Percentiles rank a stretch among this genome's conserved stretches.
Conservation (phyloP, 495 filamentous ascomycete species). For the Xylaria castorea region DNA sequence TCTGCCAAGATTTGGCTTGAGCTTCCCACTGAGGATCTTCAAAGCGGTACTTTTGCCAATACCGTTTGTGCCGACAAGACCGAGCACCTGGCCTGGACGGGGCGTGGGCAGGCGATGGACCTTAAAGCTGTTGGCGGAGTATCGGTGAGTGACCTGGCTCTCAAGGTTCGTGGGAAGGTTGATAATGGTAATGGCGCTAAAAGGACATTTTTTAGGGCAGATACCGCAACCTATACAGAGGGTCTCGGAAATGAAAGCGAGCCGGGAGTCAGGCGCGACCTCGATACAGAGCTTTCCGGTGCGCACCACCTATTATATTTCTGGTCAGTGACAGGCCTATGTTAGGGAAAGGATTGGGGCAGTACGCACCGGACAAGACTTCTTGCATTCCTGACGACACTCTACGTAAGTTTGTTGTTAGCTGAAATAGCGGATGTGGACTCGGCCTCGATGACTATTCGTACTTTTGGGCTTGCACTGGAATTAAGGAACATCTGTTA, state of each 20-base stretch:
- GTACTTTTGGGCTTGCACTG: constrained; percentile 94
- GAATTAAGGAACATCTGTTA: constrained; percentile 39
- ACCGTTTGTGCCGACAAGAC: constrained; percentile 98
- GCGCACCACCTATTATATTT: constrained; percentile 67
- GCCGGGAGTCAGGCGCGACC: constrained; percentile 86
- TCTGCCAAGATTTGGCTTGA: constrained; percentile 95
- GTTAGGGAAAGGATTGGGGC: not conserved
- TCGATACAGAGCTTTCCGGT: constrained; percentile 98
- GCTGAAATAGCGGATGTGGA: not conserved
- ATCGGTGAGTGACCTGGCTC: constrained; percentile 95
- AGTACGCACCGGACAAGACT: constrained; percentile 78
- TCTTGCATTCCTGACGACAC: constrained; percentile 99
- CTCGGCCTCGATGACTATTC: constrained; percentile 41
- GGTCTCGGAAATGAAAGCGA: constrained; percentile 96
- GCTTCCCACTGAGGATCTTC: constrained; percentile 96
- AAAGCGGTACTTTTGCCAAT: constrained; percentile 98
- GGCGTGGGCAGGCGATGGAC: constrained; percentile 95
- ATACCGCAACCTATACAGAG: constrained; percentile 99
- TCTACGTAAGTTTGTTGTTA: constrained; percentile 58
- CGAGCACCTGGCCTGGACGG: constrained; percentile 93
- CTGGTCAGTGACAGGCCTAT: constrained; percentile 26
- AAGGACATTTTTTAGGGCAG: constrained; percentile 99
- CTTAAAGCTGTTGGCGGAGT: constrained; percentile 99
- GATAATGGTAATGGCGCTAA: constrained; percentile 98
- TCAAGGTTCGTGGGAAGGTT: constrained; percentile 98